Conservation (phyloP, 805 yeast species). For the Lipomyces yamadae region DNA sequence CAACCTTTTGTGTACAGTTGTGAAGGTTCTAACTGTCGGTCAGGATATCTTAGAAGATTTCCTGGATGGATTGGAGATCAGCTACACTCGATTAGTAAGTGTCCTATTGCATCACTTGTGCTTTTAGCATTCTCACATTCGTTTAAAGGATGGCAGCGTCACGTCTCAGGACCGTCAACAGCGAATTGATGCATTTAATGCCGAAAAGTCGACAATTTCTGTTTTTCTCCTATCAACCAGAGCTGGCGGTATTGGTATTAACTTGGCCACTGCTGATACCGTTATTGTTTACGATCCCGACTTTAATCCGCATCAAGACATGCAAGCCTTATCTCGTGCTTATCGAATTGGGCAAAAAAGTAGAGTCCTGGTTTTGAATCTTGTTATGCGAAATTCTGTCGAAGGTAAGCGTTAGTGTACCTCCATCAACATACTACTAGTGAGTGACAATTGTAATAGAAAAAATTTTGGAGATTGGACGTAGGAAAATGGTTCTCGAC, state of each 20-base stretch:
- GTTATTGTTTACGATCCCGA: conserved; percentile 90
- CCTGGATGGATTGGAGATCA: conserved; percentile 57
- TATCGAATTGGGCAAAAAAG: conserved; percentile 88
- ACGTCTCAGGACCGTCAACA: conserved; percentile 65
- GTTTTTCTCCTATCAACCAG: conserved; percentile 83
- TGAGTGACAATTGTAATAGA: conserved; percentile 48
- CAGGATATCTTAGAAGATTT: conserved; percentile 75
- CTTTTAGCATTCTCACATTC: background rate
- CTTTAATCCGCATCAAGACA: conserved; percentile 96
- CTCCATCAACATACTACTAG: conserved; percentile 47
- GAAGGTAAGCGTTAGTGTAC: conserved; percentile 80
- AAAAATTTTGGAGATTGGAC: conserved; percentile 77
- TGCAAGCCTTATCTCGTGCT: conserved; percentile 93
- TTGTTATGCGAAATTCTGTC: conserved; percentile 62
- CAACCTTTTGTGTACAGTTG: background rate
- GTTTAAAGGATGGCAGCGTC: conserved; percentile 67
- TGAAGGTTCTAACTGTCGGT: conserved; percentile 50
- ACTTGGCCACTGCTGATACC: conserved; percentile 82
- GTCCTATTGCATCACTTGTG: too few species aligned
- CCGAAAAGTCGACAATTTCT: conserved; percentile 44
- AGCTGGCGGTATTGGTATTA: conserved; percentile 93
- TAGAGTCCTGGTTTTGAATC: conserved; percentile 69
- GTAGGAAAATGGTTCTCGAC: conserved; percentile 88
- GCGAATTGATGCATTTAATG: conserved; percentile 60
- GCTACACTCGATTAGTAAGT: conserved; percentile 20